Evolutionary conservation across 1,284 basidiomycete species (phyloP).

Genomic region (Neonothopanus nambi): DNA sequence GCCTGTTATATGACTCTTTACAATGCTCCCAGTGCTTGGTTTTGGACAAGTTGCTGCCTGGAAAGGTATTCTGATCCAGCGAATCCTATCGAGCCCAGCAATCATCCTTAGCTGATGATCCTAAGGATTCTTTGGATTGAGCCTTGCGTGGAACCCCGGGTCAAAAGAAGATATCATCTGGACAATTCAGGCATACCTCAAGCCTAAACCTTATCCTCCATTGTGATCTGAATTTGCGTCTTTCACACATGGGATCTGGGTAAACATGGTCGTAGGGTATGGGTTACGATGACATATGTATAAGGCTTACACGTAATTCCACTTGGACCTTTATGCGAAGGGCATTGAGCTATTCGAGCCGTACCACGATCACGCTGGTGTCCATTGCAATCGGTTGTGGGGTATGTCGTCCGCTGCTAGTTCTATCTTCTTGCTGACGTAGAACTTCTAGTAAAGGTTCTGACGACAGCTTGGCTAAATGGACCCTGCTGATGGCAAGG

Average conservation of each 20-base stretch:
- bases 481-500: slow-evolving; percentile 20
- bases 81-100: slow-evolving; percentile 9
- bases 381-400: too few relatives aligned
- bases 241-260: slow-evolving; percentile 15
- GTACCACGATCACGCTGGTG: slow-evolving; percentile 16
- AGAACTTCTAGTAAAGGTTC: slow-evolving; percentile 13
- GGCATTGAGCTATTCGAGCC: slow-evolving; percentile 21
- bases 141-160: slow-evolving; percentile 18
- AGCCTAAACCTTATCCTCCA: slow-evolving; percentile 19
- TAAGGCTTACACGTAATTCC: slow-evolving; percentile 19
- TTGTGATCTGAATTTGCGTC: slow-evolving; percentile 19
- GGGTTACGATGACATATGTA: slow-evolving; percentile 23
- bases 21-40: too few relatives aligned
- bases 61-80: slow-evolving; percentile 6
- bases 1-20: too few relatives aligned
- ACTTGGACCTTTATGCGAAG: slow-evolving; percentile 19
- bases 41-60: too few relatives aligned
- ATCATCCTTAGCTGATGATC: slow-evolving; percentile 17
- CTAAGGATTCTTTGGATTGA: slow-evolving; percentile 18
- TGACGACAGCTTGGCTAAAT: slow-evolving; percentile 19
- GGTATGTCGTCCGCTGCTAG: slow-evolving; percentile 11
- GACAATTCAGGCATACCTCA: slow-evolving; percentile 23
- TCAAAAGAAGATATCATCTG: slow-evolving; percentile 21
- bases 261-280: slow-evolving; percentile 16
- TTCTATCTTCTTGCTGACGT: not conserved